Base-by-base conservation (phyloP, 257 asterid species). In the Nicotiana paniculata region DNA sequence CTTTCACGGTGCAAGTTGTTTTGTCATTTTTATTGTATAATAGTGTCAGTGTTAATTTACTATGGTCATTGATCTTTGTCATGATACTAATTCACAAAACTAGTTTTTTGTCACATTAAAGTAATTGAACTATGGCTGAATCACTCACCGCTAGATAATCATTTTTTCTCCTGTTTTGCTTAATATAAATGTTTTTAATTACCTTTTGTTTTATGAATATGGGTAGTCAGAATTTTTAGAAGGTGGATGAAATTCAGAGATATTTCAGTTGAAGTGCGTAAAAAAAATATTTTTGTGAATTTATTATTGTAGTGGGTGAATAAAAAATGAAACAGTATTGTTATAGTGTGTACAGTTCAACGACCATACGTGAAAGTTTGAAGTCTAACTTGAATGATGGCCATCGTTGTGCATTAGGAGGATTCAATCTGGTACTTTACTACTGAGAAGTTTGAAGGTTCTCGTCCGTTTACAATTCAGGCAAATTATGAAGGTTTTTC, bases 391-490 rank as follows among this genome's bases (percentile, higher is more conserved):
- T 74, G 79, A 51, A 26, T 51, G 65, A 13, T 68, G 33, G 11
- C 2, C 12, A 43, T 8, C 84, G 15, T 87, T 51, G 65, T 80
- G 54, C 84, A 46, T 72, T 76, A 94, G 98, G 97, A 92, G 64
- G 97, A 90, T 4, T 90, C 97, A 43, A 81, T 91, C 55, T 94
- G 98, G 98, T 87, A 90, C 85, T 92, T 92, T 83, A 90, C 97
- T 3, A 86, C 89, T 17, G 95, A 92, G 61, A 90, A 86, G 76
- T 94, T 89, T 72, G 93, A 88, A 89, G 97, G 96, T 30, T 84
- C 85, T 32, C 97, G 92, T 16, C 97, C 93, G 2, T 86, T 91
- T 78, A 94, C 97, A 4, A 85, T 94, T 83, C 96, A 89, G 81
- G 97, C 97, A 1, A 91, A 81, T 82, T 88, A 88, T 32, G 92